phyloP scores from a whole-genome alignment of 306 rosid species.

The Amphicarpaea edgeworthii region DNA sequence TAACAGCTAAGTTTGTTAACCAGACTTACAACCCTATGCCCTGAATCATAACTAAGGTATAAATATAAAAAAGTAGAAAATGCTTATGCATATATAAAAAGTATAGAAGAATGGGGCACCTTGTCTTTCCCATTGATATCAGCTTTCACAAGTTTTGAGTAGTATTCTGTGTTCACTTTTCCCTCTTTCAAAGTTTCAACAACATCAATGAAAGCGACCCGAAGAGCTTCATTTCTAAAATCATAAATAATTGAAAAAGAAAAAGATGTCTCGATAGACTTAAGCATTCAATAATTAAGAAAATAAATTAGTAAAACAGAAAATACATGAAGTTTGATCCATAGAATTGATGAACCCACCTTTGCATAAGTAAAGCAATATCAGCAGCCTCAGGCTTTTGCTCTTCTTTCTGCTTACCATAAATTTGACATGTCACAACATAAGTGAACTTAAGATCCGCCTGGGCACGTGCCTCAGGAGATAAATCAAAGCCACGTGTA shows the following conservation, averaged over 20 bases:
- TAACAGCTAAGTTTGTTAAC: not conserved
- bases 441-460: conserved; percentile 96
- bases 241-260: conserved; percentile 8
- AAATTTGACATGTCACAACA: conserved; percentile 90
- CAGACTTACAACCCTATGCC: not conserved
- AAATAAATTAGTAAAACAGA: conserved; percentile 11
- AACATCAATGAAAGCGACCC: conserved; percentile 89
- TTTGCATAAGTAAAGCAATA: conserved; percentile 93
- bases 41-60: not conserved
- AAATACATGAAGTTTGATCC: conserved; percentile 11
- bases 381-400: conserved; percentile 96
- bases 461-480: conserved; percentile 91
- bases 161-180: conserved; percentile 69
- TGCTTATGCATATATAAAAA: conserved; percentile 4
- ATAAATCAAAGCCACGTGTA: conserved; percentile 73
- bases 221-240: conserved; percentile 92
- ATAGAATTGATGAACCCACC: conserved; percentile 54
- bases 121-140: conserved; percentile 92
- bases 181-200: conserved; percentile 86
- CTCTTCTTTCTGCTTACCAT: conserved; percentile 93
- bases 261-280: conserved; percentile 19
- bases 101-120: conserved; percentile 58
- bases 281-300: conserved; percentile 23
- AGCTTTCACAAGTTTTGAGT: conserved; percentile 92
- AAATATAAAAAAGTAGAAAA: not conserved